Base-by-base conservation (phyloP, 495 filamentous ascomycete genomes). In the Neurospora sp. region DNA sequence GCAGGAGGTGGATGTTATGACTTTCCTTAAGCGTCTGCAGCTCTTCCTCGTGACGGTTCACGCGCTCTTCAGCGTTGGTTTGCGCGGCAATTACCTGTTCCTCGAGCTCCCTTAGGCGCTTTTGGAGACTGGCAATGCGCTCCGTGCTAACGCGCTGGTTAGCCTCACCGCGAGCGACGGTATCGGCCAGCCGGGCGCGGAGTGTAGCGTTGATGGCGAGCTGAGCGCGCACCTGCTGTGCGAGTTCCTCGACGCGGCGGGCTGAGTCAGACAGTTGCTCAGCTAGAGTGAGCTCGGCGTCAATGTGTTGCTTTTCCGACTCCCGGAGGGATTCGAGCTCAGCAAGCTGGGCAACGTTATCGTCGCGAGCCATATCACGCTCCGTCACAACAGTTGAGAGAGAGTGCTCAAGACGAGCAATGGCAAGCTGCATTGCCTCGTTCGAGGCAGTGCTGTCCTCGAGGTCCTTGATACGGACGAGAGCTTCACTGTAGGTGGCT, bases 31-130 rank as follows among this genome's bases (percentile, higher is more conserved):
- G 80, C 22, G 84, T 80, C 8, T 87, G 83, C 41, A 97, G 85
- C 79, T 98, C 93, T 39, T 97, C 94, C 80, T 98, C 96, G 78
- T 97, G 93, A 69, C 87, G 88, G 68, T 87, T 76, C 76, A 98
- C 89, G 40, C 88, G 88, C 72, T 96, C 94, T 82, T 99, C 96
- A 20, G 93, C 93, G 42, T 90, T 84, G 68, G 94, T 91, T 81
- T 98, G 96, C 2, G 96, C 94, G 17, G 87, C 81, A 70, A 97
- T 83, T 17, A 98, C 87, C 72, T 89, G 88, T 73, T 99, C 96
- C 80, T 99, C 96, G 35, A 97, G 85, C 16, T 84, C 81, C 78
- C 92, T 91, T 71, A 99, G 89, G 48, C 88, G 90, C 69, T 83
- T 86, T 78, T 98, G 94, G 83, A 98, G 86, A 69, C 90, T 84